Conservation (phyloP, 106 monocot species). For the Dendrobium nobile region DNA sequence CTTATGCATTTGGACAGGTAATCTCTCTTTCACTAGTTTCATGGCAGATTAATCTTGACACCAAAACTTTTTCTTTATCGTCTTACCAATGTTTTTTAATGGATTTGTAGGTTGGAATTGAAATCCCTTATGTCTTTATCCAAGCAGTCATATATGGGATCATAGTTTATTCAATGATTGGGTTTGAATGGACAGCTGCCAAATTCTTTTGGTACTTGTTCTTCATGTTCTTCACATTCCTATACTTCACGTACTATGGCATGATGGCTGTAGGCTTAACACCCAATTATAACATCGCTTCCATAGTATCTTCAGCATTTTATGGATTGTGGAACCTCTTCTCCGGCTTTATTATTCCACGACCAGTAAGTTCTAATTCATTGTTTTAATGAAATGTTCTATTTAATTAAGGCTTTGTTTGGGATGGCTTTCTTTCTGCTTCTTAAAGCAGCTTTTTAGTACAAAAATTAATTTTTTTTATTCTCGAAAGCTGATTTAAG, state of each 20-base stretch:
- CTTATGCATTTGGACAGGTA: slow-evolving; percentile 26
- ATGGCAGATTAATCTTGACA: not conserved
- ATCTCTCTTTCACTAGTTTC: slow-evolving; percentile 30
- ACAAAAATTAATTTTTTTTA: no score
- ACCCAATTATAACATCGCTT: not conserved
- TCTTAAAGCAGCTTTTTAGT: no score
- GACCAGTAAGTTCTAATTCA: not conserved
- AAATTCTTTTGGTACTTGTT: slow-evolving; percentile 25
- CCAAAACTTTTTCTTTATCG: not conserved
- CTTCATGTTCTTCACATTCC: slow-evolving; percentile 19
- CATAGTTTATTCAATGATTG: slow-evolving; percentile 22
- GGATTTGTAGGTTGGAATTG: not conserved
- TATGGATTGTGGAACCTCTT: not conserved
- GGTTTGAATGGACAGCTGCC: slow-evolving; percentile 13
- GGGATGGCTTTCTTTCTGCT: no score
- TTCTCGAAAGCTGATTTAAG: no score
- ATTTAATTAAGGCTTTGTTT: no score
- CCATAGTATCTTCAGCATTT: not conserved
- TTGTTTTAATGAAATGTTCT: no score
- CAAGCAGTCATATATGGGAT: not conserved
- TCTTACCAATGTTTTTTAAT: not conserved
- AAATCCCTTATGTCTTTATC: not conserved
- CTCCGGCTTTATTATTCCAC: not conserved
- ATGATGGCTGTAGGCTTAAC: slow-evolving; percentile 1
- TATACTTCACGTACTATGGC: slow-evolving; percentile 18